These are phyloP conservation scores for Trichoderma koningiopsis DNA, from an alignment of 2,329 filamentous ascomycete species.

Conservation along the genomic window DNA sequence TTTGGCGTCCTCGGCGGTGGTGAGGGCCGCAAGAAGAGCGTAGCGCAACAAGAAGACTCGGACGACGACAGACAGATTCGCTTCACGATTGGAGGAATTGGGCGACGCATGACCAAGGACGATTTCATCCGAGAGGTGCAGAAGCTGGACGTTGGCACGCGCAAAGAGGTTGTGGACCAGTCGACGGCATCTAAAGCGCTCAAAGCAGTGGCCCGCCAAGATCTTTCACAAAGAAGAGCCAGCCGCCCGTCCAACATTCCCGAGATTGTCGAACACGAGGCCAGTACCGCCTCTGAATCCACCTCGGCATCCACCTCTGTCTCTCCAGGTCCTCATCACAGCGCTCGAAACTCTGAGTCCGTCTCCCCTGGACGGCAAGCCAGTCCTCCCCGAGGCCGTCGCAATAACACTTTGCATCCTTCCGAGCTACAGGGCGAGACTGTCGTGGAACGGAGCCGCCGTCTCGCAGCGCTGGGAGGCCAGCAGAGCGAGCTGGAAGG, in stretches of 20 bases:
- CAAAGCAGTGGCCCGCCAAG: constrained; percentile 53
- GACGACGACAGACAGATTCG: constrained; percentile 72
- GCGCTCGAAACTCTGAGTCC: constrained; percentile 28
- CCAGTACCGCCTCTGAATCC: constrained; percentile 30
- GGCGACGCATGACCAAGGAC: constrained; percentile 74
- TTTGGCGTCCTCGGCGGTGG: constrained; percentile 45
- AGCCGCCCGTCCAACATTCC: constrained; percentile 25
- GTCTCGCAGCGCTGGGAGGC: constrained; percentile 56
- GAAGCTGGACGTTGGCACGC: constrained; percentile 68
- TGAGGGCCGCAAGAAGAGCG: constrained; percentile 43
- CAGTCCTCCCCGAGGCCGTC: constrained; percentile 22
- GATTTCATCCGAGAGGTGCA: constrained; percentile 77
- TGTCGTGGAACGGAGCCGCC: constrained; percentile 67
- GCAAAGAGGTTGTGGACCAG: constrained; percentile 55
- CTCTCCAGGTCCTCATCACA: constrained; percentile 7
- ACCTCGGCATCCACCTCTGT: constrained; percentile 20
- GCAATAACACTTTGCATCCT: constrained; percentile 22
- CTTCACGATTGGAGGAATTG: constrained; percentile 75
- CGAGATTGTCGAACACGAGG: constrained; percentile 30
- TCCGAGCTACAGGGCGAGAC: constrained; percentile 57
- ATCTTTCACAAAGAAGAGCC: constrained; percentile 30
- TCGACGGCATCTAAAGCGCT: constrained; percentile 51
- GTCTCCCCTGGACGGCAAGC: constrained; percentile 28
- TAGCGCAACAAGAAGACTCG: constrained; percentile 48
- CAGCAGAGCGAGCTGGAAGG: constrained; percentile 46